Evolutionary conservation across 495 filamentous ascomycete genomes (phyloP).

Genomic region (Penicillium flavigenum): DNA sequence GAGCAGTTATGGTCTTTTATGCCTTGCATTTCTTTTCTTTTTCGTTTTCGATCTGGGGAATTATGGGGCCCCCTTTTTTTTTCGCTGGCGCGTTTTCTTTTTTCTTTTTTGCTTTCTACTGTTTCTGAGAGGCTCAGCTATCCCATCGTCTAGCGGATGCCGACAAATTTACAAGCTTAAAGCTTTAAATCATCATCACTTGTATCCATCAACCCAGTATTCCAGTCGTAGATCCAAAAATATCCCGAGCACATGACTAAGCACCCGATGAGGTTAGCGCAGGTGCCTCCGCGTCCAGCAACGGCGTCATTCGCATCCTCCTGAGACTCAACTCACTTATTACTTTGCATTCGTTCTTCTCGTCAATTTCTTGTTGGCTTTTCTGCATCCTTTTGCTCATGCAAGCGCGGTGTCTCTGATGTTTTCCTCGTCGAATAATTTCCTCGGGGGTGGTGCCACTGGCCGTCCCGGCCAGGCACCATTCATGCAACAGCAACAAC

Average conservation of each 20-base stretch:
- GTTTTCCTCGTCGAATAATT: conserved; percentile 87
- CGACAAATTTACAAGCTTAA: conserved; percentile 6
- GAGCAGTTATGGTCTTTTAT: conserved; percentile 15
- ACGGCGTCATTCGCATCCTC: conserved; percentile 36
- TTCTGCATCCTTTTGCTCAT: conserved; percentile 30
- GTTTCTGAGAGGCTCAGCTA: neutral
- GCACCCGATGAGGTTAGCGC: conserved; percentile 24
- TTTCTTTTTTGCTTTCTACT: conserved; percentile 4
- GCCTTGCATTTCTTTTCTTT: conserved; percentile 16
- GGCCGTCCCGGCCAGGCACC: conserved; percentile 66
- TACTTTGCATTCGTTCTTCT: conserved; percentile 23
- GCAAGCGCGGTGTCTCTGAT: conserved; percentile 50
- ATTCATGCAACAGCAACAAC: conserved; percentile 49
- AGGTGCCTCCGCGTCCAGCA: conserved; percentile 27
- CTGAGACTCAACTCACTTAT: conserved; percentile 23
- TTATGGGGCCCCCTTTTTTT: conserved; percentile 1
- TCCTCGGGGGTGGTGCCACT: conserved; percentile 72
- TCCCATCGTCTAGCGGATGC: conserved; percentile 12
- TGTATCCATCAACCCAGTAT: neutral
- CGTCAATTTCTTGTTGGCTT: conserved; percentile 25
- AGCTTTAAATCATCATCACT: neutral
- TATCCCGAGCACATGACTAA: conserved; percentile 24
- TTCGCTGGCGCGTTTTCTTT: neutral
- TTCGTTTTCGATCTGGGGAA: conserved; percentile 13
- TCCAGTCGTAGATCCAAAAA: conserved; percentile 7